These are phyloP conservation scores for Nicotiana attenuata DNA, from an alignment of 257 asterid genomes.

Conservation along the genomic window DNA sequence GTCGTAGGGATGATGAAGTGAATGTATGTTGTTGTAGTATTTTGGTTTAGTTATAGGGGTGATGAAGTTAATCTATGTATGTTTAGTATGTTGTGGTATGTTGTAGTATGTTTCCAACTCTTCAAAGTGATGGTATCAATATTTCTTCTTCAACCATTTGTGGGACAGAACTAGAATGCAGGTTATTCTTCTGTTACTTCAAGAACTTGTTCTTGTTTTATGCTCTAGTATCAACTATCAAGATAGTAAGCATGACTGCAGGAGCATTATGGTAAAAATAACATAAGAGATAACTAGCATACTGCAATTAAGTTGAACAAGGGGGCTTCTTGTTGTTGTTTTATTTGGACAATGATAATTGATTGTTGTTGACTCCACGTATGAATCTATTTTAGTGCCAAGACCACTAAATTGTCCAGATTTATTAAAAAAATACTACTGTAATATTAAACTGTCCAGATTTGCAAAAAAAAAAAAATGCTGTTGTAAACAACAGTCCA, in stretches of 20 bases:
- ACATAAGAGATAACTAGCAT: background rate
- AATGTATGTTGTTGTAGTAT: too few species aligned
- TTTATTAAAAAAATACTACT: too few species aligned
- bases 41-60: too few species aligned
- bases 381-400: background rate
- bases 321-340: background rate
- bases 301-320: background rate
- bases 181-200: background rate
- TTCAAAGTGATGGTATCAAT: background rate
- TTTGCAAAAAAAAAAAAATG: too few species aligned
- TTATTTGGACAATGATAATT: background rate
- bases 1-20: too few species aligned
- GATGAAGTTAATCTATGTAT: too few species aligned
- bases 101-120: too few species aligned
- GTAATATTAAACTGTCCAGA: too few species aligned
- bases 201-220: background rate
- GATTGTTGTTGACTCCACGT: background rate
- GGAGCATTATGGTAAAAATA: background rate
- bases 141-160: background rate
- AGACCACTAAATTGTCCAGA: background rate
- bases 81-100: too few species aligned
- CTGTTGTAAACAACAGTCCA: too few species aligned
- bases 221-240: background rate
- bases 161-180: background rate
- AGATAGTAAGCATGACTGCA: background rate